These are phyloP conservation scores for Ceratocystis lukuohia DNA, from an alignment of 2,329 filamentous ascomycete genomes.

Conservation along the genomic window DNA sequence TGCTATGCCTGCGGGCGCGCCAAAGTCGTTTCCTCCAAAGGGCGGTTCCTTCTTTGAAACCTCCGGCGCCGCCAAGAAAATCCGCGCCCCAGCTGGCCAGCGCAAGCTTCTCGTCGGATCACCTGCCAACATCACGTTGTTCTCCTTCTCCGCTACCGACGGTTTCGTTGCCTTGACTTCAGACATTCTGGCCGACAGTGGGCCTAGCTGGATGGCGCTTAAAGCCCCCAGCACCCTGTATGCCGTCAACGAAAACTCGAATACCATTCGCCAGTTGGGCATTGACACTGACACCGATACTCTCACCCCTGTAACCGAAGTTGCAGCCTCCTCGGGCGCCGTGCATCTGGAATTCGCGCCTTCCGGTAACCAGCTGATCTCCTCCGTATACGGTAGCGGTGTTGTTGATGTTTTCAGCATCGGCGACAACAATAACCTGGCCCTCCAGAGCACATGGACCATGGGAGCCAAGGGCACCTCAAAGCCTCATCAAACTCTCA, in stretches of 20 bases:
- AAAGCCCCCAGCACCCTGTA: slow-evolving; percentile 31
- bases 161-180: slow-evolving; percentile 30
- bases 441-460: slow-evolving; percentile 18
- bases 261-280: slow-evolving; percentile 30
- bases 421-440: slow-evolving; percentile 23
- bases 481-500: slow-evolving; percentile 36
- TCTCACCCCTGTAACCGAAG: slow-evolving; percentile 27
- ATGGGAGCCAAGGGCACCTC: slow-evolving; percentile 26
- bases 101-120: slow-evolving; percentile 31
- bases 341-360: slow-evolving; percentile 24
- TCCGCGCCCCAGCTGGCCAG: neutral
- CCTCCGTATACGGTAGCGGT: slow-evolving; percentile 18
- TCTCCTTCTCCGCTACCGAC: slow-evolving; percentile 24
- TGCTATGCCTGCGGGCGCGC: neutral
- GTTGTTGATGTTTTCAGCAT: slow-evolving; percentile 26
- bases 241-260: slow-evolving; percentile 36
- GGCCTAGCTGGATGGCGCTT: slow-evolving; percentile 36
- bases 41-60: slow-evolving; percentile 8
- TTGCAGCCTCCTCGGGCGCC: slow-evolving; percentile 25
- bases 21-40: neutral
- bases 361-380: slow-evolving; percentile 3
- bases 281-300: slow-evolving; percentile 26
- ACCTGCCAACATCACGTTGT: slow-evolving; percentile 31
- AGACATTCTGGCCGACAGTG: slow-evolving; percentile 24
- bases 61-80: neutral